These are phyloP conservation scores for Pichia heedii DNA, from an alignment of 805 yeast genomes.

Conservation along the genomic window DNA sequence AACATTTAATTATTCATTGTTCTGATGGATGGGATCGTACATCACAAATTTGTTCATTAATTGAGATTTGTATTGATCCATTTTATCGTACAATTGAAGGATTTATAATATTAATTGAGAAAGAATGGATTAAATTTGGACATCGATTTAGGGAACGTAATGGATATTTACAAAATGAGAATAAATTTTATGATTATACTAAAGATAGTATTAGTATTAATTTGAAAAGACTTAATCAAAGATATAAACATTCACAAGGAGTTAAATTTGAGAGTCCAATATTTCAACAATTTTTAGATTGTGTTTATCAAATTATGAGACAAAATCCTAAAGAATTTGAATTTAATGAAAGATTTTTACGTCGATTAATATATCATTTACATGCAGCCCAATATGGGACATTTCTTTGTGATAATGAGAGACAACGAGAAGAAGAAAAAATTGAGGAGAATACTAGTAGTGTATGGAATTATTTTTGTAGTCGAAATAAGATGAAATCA, in stretches of 20 bases:
- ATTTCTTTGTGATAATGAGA: conserved; percentile 68
- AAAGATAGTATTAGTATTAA: conserved; percentile 27
- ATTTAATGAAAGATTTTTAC: conserved; percentile 78
- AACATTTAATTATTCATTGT: conserved; percentile 84
- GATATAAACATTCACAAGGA: conserved; percentile 40
- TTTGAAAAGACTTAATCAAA: conserved; percentile 41
- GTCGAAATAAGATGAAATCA: conserved; percentile 35
- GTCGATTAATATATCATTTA: conserved; percentile 77
- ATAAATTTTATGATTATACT: conserved; percentile 37
- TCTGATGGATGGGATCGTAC: conserved; percentile 99
- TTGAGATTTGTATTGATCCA: conserved; percentile 85
- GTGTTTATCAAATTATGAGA: conserved; percentile 67
- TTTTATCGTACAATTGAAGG: conserved; percentile 83
- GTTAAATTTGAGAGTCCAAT: conserved; percentile 74
- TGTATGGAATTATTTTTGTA: conserved; percentile 90
- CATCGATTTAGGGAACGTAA: conserved; percentile 79
- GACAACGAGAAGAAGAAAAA: conserved; percentile 41
- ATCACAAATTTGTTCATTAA: conserved; percentile 74
- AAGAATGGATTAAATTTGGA: conserved; percentile 95
- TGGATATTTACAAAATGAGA: conserved; percentile 59
- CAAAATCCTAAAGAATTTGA: conserved; percentile 73
- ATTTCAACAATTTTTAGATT: conserved; percentile 89
- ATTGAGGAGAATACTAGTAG: conserved; percentile 49
- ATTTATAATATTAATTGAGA: conserved; percentile 75
- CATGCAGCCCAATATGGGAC: conserved; percentile 95